A percentile compares a stretch with the other conserved stretches of the same genome.
These are phyloP conservation scores for Suhomyces faveliae DNA, from an alignment of 805 yeast genomes.

Conservation along the genomic window DNA sequence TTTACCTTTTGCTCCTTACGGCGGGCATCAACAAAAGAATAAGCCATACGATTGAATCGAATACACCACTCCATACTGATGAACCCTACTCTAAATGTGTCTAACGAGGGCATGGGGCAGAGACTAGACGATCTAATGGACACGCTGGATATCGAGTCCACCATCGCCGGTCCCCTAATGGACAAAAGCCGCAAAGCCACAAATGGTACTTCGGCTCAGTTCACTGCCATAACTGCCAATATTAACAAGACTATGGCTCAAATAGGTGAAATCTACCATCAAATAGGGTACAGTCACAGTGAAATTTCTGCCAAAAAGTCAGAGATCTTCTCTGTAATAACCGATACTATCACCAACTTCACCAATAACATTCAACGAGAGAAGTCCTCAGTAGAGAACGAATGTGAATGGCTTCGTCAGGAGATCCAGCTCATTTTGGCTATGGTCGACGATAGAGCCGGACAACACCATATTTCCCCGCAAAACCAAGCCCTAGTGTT, in stretches of 20 bases:
- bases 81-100: neutral
- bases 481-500: slow-evolving; percentile 34
- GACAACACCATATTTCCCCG: slow-evolving; percentile 22
- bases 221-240: slow-evolving; percentile 32
- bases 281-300: slow-evolving; percentile 53
- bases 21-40: neutral
- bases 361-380: slow-evolving; percentile 33
- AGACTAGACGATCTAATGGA: slow-evolving; percentile 1
- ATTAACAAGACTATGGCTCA: slow-evolving; percentile 40
- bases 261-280: slow-evolving; percentile 46
- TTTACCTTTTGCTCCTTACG: neutral
- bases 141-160: slow-evolving; percentile 10
- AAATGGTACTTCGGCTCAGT: slow-evolving; percentile 8
- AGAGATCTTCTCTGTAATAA: slow-evolving; percentile 48
- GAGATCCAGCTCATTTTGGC: slow-evolving; percentile 40
- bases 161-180: slow-evolving; percentile 2
- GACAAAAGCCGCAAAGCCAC: slow-evolving; percentile 3
- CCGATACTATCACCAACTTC: slow-evolving; percentile 47
- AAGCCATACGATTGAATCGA: neutral
- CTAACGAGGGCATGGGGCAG: neutral
- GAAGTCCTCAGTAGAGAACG: slow-evolving; percentile 37
- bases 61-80: neutral
- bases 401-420: slow-evolving; percentile 46
- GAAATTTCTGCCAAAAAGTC: slow-evolving; percentile 51
- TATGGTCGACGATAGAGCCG: slow-evolving; percentile 37